Conservation (phyloP, 1,139 yeast genomes). For the Taphrina populina region DNA sequence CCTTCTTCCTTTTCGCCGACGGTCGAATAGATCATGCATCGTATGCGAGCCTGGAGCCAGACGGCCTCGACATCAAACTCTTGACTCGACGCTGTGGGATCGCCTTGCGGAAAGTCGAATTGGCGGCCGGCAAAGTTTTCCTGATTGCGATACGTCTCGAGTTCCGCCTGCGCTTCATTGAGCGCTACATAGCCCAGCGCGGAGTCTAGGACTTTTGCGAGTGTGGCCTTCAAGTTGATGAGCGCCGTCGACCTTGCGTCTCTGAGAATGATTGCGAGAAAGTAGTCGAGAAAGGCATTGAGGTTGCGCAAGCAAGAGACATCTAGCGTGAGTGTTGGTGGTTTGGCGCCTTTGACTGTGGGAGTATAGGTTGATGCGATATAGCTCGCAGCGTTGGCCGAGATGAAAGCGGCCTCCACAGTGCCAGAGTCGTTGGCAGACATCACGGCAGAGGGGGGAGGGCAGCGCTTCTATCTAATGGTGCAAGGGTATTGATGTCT, state of each 20-base stretch:
- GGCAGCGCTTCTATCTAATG: too few species aligned
- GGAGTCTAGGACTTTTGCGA: slow-evolving; percentile 33
- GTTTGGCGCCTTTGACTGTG: slow-evolving; percentile 8
- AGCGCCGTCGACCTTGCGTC: slow-evolving; percentile 35
- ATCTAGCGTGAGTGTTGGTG: slow-evolving; percentile 20
- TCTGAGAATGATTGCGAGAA: slow-evolving; percentile 33
- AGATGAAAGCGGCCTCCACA: slow-evolving; percentile 29
- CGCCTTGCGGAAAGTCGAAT: neutral
- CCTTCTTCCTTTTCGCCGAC: slow-evolving; percentile 38
- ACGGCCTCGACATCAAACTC: slow-evolving; percentile 33
- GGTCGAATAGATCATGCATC: slow-evolving; percentile 39
- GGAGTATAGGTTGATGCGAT: slow-evolving; percentile 31
- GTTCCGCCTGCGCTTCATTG: slow-evolving; percentile 37
- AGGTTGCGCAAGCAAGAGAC: slow-evolving; percentile 21
- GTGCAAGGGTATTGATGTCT: too few species aligned
- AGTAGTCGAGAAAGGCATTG: slow-evolving; percentile 37
- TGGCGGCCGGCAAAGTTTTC: slow-evolving; percentile 30
- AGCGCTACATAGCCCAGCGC: slow-evolving; percentile 37
- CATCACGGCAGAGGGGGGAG: neutral
- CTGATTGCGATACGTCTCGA: slow-evolving; percentile 36
- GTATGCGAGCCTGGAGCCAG: slow-evolving; percentile 37
- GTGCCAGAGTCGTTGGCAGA: neutral
- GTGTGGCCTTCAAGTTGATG: slow-evolving; percentile 31
- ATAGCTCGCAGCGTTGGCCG: slow-evolving; percentile 25
- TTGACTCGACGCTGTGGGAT: neutral